These are phyloP conservation scores for Hysterium pulicare DNA, from an alignment of 2,329 filamentous ascomycete genomes.

Conservation along the genomic window DNA sequence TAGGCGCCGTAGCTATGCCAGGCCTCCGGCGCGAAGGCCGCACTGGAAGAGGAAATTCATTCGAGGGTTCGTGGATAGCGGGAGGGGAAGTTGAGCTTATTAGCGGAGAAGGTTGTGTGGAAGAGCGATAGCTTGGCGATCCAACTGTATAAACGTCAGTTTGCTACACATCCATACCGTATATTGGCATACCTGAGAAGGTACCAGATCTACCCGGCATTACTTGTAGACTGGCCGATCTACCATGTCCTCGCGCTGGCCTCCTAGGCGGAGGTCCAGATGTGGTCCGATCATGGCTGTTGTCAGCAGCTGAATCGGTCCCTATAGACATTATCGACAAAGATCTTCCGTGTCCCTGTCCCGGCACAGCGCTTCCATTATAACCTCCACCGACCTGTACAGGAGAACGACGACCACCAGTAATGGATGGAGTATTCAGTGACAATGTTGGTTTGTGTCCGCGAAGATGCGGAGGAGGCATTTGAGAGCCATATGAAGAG, in stretches of 20 bases:
- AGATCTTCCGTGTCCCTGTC: constrained; percentile 42
- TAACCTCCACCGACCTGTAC: constrained; percentile 16
- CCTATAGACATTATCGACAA: constrained; percentile 50
- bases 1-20: constrained; percentile 36
- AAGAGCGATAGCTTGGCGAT: constrained; percentile 29
- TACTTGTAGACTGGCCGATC: constrained; percentile 81
- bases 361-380: constrained; percentile 19
- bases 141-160: constrained; percentile 24
- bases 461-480: constrained; percentile 34
- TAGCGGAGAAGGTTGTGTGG: constrained; percentile 41
- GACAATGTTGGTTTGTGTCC: constrained; percentile 69
- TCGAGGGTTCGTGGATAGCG: constrained; percentile 18
- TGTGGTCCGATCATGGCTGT: constrained; percentile 22
- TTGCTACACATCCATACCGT: constrained; percentile 2
- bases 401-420: constrained; percentile 25
- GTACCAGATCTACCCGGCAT: constrained; percentile 49
- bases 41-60: constrained; percentile 28
- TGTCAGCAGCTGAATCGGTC: constrained; percentile 38
- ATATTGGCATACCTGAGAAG: too few species aligned
- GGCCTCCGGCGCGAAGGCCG: constrained; percentile 26
- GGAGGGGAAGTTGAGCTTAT: constrained; percentile 39
- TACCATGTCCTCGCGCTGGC: constrained; percentile 63
- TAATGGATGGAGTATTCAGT: constrained; percentile 45
- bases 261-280: constrained; percentile 33
- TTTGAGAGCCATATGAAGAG: constrained; percentile 32